Evolutionary conservation across 805 yeast genomes (phyloP), one percentile per base, ranked within the genome.

Genomic region (Saitoella complicata): DNA sequence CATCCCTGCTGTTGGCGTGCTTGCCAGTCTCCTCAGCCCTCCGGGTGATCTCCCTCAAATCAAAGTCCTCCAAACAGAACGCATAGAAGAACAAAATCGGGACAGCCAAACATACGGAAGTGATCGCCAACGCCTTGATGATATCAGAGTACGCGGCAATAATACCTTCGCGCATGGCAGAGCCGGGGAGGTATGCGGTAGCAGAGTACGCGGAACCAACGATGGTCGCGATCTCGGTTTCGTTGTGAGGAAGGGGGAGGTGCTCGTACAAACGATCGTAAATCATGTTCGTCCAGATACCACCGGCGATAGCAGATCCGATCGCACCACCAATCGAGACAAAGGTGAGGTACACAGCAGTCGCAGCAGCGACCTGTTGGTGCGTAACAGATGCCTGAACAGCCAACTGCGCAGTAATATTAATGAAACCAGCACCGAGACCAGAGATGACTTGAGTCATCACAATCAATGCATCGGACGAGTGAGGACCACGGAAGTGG

Each of bases 351-450:
- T 69, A 71, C 43, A 73, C 57, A 1, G 80, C 67, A 36, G 72
- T 66, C 11, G 70, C 68, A 40, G 70, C 65, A n/a, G 79, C 78
- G 72, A 73, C 70, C 57, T 70, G 66, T 52, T 72, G 73, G 57
- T 73, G 80, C 51, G 62, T 68, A 43, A 48, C 52, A 11, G 48
- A 44, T 1, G 52, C 52, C 55, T 73, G 76, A 49, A 75, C 69
- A 38, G 80, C 69, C 5, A 74, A 75, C 55, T 75, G 80, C 7
- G 76, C 67, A 4, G 80, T 69, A 53, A 76, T 77, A 10, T 80
- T 75, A 65, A 78, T 76, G 58, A 79, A 72, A 11, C 83, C 83
- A 39, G 82, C 82, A 53, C 84, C 86, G 46, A 80, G 69, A 52
- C 87, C 87, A 51, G 77, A 59, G 12, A 80, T 55, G 55, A 78